phyloP scores from a whole-genome alignment of 2,329 filamentous ascomycete genomes.

The Hymenoscyphus scutula region DNA sequence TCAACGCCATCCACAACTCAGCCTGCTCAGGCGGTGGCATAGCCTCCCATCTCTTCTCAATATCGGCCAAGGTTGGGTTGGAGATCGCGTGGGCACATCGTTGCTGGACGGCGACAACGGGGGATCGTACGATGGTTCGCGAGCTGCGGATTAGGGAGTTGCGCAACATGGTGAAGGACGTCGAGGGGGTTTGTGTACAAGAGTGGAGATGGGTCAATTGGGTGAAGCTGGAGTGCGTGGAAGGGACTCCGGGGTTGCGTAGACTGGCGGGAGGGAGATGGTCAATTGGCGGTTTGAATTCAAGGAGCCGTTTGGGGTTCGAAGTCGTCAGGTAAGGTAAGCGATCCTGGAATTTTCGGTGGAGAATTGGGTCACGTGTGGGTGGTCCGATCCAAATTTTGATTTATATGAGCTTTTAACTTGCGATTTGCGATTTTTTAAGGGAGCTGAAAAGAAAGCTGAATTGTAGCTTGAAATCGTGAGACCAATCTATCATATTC shows the following conservation, averaged over 20 bases:
- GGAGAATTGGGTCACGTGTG: background rate
- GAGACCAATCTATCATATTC: no score
- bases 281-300: background rate
- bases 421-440: no score
- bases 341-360: background rate
- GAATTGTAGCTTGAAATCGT: no score
- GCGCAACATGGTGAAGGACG: conserved; percentile 21
- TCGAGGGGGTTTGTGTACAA: conserved; percentile 9
- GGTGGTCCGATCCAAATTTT: no score
- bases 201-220: conserved; percentile 13
- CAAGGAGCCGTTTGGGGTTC: background rate
- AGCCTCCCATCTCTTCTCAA: conserved; percentile 98
- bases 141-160: conserved; percentile 13
- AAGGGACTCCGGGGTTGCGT: conserved; percentile 11
- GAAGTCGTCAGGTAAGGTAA: background rate
- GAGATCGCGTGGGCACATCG: conserved; percentile 79
- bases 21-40: conserved; percentile 99
- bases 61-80: conserved; percentile 95
- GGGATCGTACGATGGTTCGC: conserved; percentile 42
- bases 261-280: background rate
- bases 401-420: no score
- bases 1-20: conserved; percentile 96
- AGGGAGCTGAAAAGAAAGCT: no score
- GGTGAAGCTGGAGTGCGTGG: conserved; percentile 10
- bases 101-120: conserved; percentile 15